Base-by-base conservation (phyloP, 1,284 basidiomycete species). In the Rhodofomes roseus region DNA sequence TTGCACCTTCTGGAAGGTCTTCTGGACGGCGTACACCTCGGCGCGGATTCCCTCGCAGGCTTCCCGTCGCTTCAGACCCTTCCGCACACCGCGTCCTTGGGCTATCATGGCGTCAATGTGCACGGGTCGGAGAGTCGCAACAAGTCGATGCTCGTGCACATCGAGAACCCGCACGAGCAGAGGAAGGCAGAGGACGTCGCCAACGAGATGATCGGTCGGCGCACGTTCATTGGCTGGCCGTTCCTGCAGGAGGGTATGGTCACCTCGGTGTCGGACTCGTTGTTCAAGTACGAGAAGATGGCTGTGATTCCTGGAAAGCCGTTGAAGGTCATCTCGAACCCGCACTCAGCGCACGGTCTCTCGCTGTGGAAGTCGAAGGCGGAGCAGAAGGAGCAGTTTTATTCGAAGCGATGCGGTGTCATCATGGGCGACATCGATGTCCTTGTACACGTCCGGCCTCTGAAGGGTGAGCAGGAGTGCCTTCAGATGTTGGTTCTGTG, bases 41-140 rank as follows among this genome's bases (percentile, higher is more conserved):
- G 96, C 44, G 83, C 84, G 9, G 83, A 90, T 23, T 93, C 95
- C 1, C 81, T 98, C 6, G 95, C 97, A 0, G 96, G 97, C 20
- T 99, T 99, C 83, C 96, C 96, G 0, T 96, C 95, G 0, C 79
- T 99, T 31, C 85, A 96, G 65, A 98, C 95, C 0, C 80, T 99
- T 2, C 92, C 92, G 0, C 85, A 95, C 71, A 86, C 84, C 4
- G 88, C 90, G 1, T 76, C 80, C 22, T 81, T 98, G 9, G 93
- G 88, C 16, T 84, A 87, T 73, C 96, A 98, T 70, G 87, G 90
- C 37, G 95, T 99, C 66, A 98, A 95, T 70, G 89, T 99, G 8
- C 97, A 98, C 75, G 93, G 95, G 57, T 81, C 86, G 4, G 95
- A 97, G 71, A 93, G 87, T 63, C 83, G 89, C 43, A 96, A 95